Conservation (phyloP, 1,139 yeast species). For the Suhomyces taliae region DNA sequence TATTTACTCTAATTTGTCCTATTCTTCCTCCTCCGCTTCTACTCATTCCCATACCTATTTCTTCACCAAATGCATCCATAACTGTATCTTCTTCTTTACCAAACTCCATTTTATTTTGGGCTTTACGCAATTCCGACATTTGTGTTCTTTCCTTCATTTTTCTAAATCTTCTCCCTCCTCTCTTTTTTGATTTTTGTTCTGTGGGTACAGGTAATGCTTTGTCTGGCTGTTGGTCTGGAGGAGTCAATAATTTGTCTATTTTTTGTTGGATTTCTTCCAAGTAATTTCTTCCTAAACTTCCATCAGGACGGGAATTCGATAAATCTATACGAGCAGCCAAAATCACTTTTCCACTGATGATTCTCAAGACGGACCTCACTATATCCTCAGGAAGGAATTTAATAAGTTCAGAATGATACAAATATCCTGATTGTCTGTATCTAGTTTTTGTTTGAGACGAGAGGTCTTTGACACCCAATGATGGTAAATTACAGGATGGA, state of each 20-base stretch:
- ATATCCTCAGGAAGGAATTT: conserved; percentile 57
- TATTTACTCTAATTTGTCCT: conserved; percentile 39
- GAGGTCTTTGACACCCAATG: conserved; percentile 67
- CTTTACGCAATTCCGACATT: conserved; percentile 76
- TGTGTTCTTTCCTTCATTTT: conserved; percentile 80
- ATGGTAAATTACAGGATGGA: conserved; percentile 82
- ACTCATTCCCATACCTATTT: conserved; percentile 80
- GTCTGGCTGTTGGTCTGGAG: conserved; percentile 68
- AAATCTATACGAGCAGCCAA: conserved; percentile 84
- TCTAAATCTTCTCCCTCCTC: conserved; percentile 83
- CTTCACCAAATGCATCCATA: conserved; percentile 72
- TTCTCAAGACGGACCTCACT: conserved; percentile 71
- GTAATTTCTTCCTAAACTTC: conserved; percentile 59
- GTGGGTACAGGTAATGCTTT: conserved; percentile 85
- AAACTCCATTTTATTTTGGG: conserved; percentile 83
- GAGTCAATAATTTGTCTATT: conserved; percentile 70
- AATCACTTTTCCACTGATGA: conserved; percentile 75
- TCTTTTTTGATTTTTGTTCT: conserved; percentile 72
- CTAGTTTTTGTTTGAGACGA: conserved; percentile 31
- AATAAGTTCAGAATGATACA: conserved; percentile 54
- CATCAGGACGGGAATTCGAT: conserved; percentile 45
- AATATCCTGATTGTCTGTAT: conserved; percentile 65
- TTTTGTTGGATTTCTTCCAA: conserved; percentile 58
- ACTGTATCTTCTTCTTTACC: conserved; percentile 69
- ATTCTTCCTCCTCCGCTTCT: conserved; percentile 32